Conservation (phyloP, 208 protist species). For the Crithidia bombi region DNA sequence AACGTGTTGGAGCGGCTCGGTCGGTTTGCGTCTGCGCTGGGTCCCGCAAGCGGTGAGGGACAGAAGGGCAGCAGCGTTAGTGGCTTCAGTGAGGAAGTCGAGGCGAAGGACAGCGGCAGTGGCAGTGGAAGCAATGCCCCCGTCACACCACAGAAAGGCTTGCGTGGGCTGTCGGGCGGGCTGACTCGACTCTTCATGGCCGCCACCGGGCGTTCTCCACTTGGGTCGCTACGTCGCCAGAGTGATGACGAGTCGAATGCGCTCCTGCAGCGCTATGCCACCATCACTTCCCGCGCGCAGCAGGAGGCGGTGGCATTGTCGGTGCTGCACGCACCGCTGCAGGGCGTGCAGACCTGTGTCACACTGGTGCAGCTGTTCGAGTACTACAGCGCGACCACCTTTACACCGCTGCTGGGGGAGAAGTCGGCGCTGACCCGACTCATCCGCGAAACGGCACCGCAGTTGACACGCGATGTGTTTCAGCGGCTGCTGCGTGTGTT, state of each 20-base stretch:
- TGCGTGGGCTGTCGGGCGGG: slow-evolving; percentile 41
- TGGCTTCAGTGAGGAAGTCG: not conserved
- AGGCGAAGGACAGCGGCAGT: no score
- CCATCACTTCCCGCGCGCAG: slow-evolving; percentile 64
- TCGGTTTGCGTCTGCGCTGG: slow-evolving; percentile 34
- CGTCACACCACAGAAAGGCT: slow-evolving; percentile 22
- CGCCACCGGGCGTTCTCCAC: slow-evolving; percentile 35
- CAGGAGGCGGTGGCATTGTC: slow-evolving; percentile 49
- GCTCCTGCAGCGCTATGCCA: slow-evolving; percentile 45
- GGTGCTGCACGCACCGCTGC: slow-evolving; percentile 42
- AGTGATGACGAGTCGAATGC: slow-evolving; percentile 14
- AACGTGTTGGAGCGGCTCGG: slow-evolving; percentile 66
- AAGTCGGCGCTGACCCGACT: slow-evolving; percentile 57
- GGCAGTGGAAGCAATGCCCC: not conserved
- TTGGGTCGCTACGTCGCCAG: slow-evolving; percentile 12
- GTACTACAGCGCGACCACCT: slow-evolving; percentile 70
- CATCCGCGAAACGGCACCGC: slow-evolving; percentile 48
- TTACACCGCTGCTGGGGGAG: slow-evolving; percentile 59
- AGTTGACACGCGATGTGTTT: slow-evolving; percentile 53
- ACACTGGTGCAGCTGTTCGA: slow-evolving; percentile 70
- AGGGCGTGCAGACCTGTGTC: slow-evolving; percentile 54
- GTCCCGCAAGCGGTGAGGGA: not conserved
- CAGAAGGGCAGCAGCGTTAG: not conserved
- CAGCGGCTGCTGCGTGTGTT: slow-evolving; percentile 49
- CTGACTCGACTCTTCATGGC: slow-evolving; percentile 49